phyloP scores from a whole-genome alignment of 2,329 filamentous ascomycete species.

The Xylaria hypoxylon region DNA sequence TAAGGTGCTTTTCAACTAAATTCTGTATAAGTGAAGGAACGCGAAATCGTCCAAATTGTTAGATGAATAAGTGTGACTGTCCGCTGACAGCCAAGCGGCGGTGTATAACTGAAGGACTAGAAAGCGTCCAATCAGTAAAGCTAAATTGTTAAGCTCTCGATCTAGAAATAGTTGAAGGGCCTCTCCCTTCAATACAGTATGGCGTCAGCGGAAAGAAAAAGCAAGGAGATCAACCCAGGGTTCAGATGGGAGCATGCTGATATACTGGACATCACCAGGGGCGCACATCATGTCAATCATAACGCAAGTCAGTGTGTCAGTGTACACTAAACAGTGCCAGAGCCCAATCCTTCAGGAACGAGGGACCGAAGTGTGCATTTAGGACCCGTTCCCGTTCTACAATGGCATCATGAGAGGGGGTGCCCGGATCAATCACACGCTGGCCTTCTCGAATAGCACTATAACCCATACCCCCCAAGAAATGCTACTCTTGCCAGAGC shows the following conservation, averaged over 20 bases:
- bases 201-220: constrained; percentile 38
- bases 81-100: constrained; percentile 50
- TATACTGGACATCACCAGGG: constrained; percentile 40
- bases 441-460: constrained; percentile 30
- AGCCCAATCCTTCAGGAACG: constrained; percentile 31
- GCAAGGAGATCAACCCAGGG: constrained; percentile 39
- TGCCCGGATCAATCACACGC: constrained; percentile 30
- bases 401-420: constrained; percentile 37
- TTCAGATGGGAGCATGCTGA: constrained; percentile 43
- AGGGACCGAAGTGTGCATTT: constrained; percentile 28
- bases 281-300: constrained; percentile 26
- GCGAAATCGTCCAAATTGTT: constrained; percentile 18
- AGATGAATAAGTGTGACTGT: constrained; percentile 39
- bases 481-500: constrained; percentile 18
- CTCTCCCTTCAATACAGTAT: constrained; percentile 24
- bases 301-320: constrained; percentile 30
- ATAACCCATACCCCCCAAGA: constrained; percentile 17
- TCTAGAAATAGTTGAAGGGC: constrained; percentile 23
- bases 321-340: constrained; percentile 33
- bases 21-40: constrained; percentile 7
- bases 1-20: background rate
- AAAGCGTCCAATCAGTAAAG: constrained; percentile 41
- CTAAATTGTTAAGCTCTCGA: constrained; percentile 26
- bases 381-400: constrained; percentile 35
- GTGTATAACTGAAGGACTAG: constrained; percentile 39